A percentile compares a stretch with the other conserved stretches of the same genome.
Evolutionary conservation across 2,329 filamentous ascomycete species (phyloP).

Genomic region (Neonectria coccinea): DNA sequence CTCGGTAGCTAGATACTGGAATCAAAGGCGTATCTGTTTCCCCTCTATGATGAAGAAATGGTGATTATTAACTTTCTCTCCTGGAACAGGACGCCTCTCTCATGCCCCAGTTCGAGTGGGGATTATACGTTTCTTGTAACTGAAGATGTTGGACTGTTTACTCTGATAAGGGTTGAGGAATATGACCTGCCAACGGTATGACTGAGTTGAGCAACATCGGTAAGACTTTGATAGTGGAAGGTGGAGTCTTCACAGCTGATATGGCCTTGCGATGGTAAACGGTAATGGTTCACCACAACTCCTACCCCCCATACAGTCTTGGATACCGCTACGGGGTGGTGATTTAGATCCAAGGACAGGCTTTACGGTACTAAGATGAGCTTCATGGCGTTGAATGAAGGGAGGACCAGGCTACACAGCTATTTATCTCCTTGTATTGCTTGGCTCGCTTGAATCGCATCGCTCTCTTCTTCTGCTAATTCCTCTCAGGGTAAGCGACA

Average conservation of each 20-base stretch:
- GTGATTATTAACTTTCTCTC: background rate
- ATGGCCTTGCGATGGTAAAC: background rate
- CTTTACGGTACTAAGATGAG: too few species aligned
- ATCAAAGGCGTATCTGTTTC: conserved; percentile 22
- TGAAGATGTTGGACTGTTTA: background rate
- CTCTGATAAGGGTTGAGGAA: background rate
- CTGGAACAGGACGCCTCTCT: background rate
- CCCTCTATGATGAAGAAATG: background rate
- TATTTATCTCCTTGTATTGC: too few species aligned
- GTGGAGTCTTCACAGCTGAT: background rate
- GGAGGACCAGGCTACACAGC: too few species aligned
- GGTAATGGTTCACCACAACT: background rate
- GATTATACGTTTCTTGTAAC: background rate
- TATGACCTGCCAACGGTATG: background rate
- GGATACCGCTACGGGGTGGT: too few species aligned
- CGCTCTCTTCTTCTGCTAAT: too few species aligned
- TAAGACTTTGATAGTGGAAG: background rate
- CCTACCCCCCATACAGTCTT: background rate
- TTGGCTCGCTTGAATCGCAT: too few species aligned
- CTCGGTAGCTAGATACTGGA: conserved; percentile 21
- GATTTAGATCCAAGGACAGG: too few species aligned
- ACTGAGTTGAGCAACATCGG: background rate
- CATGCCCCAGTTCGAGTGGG: background rate
- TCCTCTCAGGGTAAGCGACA: too few species aligned
- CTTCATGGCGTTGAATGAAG: too few species aligned